Base-by-base conservation (phyloP, 2,329 filamentous ascomycete species). In the Cladosporium sp. region DNA sequence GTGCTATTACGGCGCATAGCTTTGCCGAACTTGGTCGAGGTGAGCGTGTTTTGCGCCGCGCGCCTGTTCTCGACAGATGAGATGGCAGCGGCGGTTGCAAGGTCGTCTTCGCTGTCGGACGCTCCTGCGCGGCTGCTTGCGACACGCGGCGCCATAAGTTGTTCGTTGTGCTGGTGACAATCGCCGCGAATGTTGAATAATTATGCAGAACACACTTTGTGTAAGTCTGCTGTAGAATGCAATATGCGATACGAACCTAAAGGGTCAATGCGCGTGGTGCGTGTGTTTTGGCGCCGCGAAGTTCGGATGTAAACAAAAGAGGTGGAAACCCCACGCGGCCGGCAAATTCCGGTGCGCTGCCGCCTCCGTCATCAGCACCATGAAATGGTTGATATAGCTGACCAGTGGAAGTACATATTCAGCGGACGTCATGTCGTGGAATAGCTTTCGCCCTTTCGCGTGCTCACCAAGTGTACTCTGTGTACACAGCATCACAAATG, bases 1-100 rank as follows among this genome's bases (percentile, higher is more conserved):
- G 65, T 68, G 52, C 69, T 72, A 31, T 65, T 61, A 49, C 68
- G 64, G 60, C 71, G 68, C 62, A 68, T 56, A 46, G 67, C 57
- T 16, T 66, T 52, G 52, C 67, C 72, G 22, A 62, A 60, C 54
- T 70, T 72, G 0, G 63, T 64, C 14, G 65, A 58, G 54, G 66
- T 66, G 54, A 61, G 52, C 9, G 64, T 49, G 28, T 61, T 60
- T 7, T 56, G 49, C 37, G 49, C 54, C 45, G 58, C 49, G 54
- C 54, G 56, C 45, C 57, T 52, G 55, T 61, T 62, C 49, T 61
- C 51, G 10, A 43, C 43, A 11, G 49, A 43, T 16, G 54, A 50
- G 37, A 53, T 50, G 55, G 56, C 49, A 37, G 56, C 53, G 43
- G 55, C 53, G 43, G 53, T 51, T 46, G 59, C 56, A 18, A 61